These are phyloP conservation scores for Citrus reticulata DNA, from an alignment of 345 rosid genomes.

Conservation along the genomic window DNA sequence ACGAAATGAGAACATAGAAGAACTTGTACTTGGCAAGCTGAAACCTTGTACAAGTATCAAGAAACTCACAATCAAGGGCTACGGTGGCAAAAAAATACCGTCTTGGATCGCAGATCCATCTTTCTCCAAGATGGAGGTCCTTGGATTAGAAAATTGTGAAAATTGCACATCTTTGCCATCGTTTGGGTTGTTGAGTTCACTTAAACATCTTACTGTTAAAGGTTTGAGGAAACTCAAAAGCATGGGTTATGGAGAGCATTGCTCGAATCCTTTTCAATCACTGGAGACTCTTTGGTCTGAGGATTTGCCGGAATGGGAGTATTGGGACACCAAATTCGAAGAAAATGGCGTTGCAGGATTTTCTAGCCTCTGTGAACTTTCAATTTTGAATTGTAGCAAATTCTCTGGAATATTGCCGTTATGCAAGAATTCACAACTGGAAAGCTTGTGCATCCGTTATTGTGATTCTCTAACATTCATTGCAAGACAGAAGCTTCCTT, in stretches of 20 bases:
- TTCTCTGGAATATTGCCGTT: not conserved
- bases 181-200: not conserved
- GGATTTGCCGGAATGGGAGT: too few species aligned
- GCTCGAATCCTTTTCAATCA: not conserved
- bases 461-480: not conserved
- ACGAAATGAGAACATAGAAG: not conserved
- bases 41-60: not conserved
- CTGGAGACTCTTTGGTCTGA: not conserved
- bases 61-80: not conserved
- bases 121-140: not conserved
- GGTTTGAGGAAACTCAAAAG: too few species aligned
- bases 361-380: too few species aligned
- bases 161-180: not conserved
- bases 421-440: not conserved
- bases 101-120: not conserved
- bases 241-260: too few species aligned
- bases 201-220: not conserved
- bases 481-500: too few species aligned
- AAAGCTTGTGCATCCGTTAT: not conserved
- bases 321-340: not conserved
- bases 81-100: not conserved
- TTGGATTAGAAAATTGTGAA: not conserved
- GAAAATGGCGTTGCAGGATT: not conserved
- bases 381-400: too few species aligned
- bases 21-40: not conserved